Evolutionary conservation across 176 grass and related monocot genomes (phyloP), one percentile per base, ranked within the genome.

Genomic region (Eremochloa ophiuroides): DNA sequence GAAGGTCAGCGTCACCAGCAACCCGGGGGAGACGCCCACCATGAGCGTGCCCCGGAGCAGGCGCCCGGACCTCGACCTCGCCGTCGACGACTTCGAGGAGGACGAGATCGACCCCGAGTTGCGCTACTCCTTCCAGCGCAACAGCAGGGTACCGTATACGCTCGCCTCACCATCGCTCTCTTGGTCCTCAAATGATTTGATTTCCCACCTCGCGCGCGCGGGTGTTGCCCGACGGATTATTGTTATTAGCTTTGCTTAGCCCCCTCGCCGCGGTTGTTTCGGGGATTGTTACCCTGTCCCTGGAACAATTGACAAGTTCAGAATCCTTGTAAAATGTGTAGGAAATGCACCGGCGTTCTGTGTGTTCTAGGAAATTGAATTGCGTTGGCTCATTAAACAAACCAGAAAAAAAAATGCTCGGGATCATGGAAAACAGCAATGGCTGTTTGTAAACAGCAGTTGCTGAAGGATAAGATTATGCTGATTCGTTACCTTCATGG

Each of bases 41-140:
- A 94, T 94, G 92, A 81, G 86, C 86, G 76, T 91, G 23, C 92
- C 88, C 1, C 70, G 88, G 64, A 84, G 58, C 80, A 91, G 82
- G 80, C 71, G 55, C 28, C 64, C 44, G 47, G 84, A 84, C 2
- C 82, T 81, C 10, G 81, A 84, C 85, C 62, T 80, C 74, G 1
- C 82, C 60, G 68, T 80, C 10, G 85, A 90, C 55, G 91, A 93
- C 73, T 90, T 86, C 75, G 85, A 85, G 12, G 89, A 91, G 69
- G 89, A 88, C 15, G 92, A 94, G 42, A 93, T 93, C 82, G 91
- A 93, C 85, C 91, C 91, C 53, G 88, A 93, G 82, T 82, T 93
- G 30, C 79, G 88, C 18, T 93, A 86, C 80, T 87, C 84, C 76
- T 91, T 91, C 80, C 81, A 87, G 89, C 80, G 85, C 28, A 87